These are phyloP conservation scores for Laetiporus sulphureus DNA, from an alignment of 1,284 basidiomycete genomes.

Conservation along the genomic window DNA sequence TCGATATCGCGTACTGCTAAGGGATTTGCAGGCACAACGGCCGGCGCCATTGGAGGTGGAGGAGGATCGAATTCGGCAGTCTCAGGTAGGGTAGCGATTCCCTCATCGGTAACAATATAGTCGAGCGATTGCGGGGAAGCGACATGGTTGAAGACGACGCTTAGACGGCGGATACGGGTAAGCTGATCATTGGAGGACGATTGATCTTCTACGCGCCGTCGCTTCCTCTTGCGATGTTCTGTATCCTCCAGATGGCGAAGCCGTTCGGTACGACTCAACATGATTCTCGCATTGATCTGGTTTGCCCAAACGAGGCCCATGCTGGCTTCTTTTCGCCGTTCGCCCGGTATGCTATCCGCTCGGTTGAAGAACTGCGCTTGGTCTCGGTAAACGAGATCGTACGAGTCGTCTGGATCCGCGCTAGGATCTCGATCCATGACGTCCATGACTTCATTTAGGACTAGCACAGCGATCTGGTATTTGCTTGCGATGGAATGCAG, in stretches of 20 bases:
- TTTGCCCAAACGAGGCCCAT: conserved; percentile 91
- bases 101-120: conserved; percentile 60
- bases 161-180: conserved; percentile 53
- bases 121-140: conserved; percentile 55
- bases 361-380: conserved; percentile 77
- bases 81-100: conserved; percentile 34
- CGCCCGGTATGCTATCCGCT: conserved; percentile 47
- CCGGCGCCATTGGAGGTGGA: not conserved
- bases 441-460: conserved; percentile 86
- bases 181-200: conserved; percentile 26
- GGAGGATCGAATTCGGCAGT: conserved; percentile 3
- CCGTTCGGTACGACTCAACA: conserved; percentile 74
- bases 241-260: conserved; percentile 45
- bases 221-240: conserved; percentile 27
- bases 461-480: conserved; percentile 66
- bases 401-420: conserved; percentile 19
- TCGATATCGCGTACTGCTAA: not conserved
- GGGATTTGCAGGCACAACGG: not conserved
- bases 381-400: conserved; percentile 55
- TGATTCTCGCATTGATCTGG: conserved; percentile 76
- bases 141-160: conserved; percentile 71
- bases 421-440: conserved; percentile 41
- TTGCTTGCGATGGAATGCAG: conserved; percentile 64
- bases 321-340: conserved; percentile 68
- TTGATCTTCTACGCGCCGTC: conserved; percentile 19